Evolutionary conservation across 2,329 filamentous ascomycete species (phyloP), one percentile per base, ranked within the genome.

Genomic region (Colletotrichum tabaci): DNA sequence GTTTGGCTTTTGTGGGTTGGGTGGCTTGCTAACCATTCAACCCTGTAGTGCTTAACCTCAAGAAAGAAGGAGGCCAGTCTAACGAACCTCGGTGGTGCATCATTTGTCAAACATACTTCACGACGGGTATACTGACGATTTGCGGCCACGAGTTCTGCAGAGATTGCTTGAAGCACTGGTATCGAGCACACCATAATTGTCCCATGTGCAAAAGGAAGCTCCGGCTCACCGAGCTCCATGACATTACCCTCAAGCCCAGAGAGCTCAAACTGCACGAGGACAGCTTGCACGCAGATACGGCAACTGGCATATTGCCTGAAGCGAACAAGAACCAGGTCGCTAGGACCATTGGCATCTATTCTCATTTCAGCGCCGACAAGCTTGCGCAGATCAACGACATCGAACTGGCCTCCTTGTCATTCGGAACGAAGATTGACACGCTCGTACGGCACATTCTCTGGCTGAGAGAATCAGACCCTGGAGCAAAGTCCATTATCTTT

Each of bases 91-190:
- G 90, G 40, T 90, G 93, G 61, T 99, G 96, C 79, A 89, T 97
- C 66, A 98, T 99, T 75, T 99, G 96, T 79, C 92, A 93, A 77
- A 87, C 88, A 13, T 79, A 86, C 0, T 97, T 98, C 76, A 91
- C 92, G 70, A 85, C 90, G n/a, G 96, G 96, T 64, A 90, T 93
- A 63, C 85, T 96, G 73, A 98, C 96, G 0, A 88, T 94, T 1
- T 98, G 96, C 79, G 96, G 96, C 0, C 96, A 99, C 78, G 90
- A 94, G 74, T 98, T 95, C 79, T 98, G 96, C 84, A 95, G 94
- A 77, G 93, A 94, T 38, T 98, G 96, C 80, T 92, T 98, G 75
- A 86, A 87, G 47, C 76, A 90, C 15, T 98, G 96, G 96, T 94
- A 92, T 84, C 86, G 85, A 67, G 86, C 89, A 42, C 91, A 95